Conservation (phyloP, 805 yeast genomes). For the Millerozyma miso region DNA sequence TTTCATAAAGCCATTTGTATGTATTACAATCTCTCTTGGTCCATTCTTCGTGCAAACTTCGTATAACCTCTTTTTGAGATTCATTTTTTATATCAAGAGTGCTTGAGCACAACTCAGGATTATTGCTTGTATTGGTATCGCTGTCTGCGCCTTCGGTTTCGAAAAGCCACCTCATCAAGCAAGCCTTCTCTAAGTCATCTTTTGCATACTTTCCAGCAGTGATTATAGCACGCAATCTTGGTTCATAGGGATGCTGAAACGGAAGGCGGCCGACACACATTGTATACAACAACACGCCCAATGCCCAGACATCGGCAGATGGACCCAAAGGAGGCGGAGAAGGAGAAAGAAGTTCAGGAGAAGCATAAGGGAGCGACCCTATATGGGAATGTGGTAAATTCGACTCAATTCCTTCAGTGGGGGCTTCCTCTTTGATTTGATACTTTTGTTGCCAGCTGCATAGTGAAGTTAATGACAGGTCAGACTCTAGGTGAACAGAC, state of each 20-base stretch:
- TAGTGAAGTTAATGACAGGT: constrained; percentile 12
- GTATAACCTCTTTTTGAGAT: constrained; percentile 12
- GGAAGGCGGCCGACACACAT: constrained; percentile 74
- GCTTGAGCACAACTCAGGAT: neutral
- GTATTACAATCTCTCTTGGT: constrained; percentile 14
- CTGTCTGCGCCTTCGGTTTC: neutral
- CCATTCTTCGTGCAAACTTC: constrained; percentile 16
- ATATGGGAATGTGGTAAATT: constrained; percentile 62
- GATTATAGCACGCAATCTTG: constrained; percentile 70
- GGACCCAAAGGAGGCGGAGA: constrained; percentile 61
- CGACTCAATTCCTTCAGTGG: constrained; percentile 25
- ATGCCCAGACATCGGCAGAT: constrained; percentile 84
- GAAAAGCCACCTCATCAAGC: constrained; percentile 27
- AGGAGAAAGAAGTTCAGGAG: constrained; percentile 76
- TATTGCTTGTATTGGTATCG: neutral
- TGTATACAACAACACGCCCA: constrained; percentile 75
- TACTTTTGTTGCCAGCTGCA: neutral
- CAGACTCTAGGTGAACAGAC: constrained; percentile 28
- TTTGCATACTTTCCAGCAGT: constrained; percentile 58
- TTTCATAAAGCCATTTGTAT: constrained; percentile 25
- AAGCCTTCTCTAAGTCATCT: constrained; percentile 40
- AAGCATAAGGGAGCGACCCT: constrained; percentile 89
- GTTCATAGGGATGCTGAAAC: constrained; percentile 80
- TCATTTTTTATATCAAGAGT: neutral
- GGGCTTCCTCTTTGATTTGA: constrained; percentile 1